Base-by-base conservation (phyloP, 169 alveolate genomes). In the Hepatocystis sp. region DNA sequence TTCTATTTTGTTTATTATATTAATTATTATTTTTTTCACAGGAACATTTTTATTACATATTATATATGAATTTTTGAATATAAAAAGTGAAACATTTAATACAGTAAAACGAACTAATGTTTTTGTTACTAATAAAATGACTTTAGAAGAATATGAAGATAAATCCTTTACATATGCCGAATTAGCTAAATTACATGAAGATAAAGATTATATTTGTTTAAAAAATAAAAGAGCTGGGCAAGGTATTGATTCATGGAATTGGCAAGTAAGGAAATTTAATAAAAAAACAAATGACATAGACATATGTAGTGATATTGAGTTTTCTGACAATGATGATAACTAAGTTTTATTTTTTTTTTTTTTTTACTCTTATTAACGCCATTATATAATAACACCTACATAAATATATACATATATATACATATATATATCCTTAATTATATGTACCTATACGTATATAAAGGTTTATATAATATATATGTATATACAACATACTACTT, bases 191-290 rank as follows among this genome's bases (percentile, higher is more conserved):
- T 85, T 92, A 11, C 68, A 64, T 56, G 67, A 65, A 34, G 85
- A 88, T 40, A 84, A 88, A 28, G 95, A 92, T 67, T 92, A 85
- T 66, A 68, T 58, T 27, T 47, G 92, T 71, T 84, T 92, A 53
- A 92, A 92, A 67, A 86, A 85, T 23, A 84, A 85, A 55, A 84
- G 95, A 19, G 78, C 85, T 34, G 88, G 90, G 8, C 89, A 86
- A 63, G 95, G 95, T 1, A 89, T 91, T 32, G 95, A 88, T 25
- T 92, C 93, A 28, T 92, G 95, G 95, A 92, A 92, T 52, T 92
- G 95, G 95, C 95, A 92, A 65, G 64, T 85, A 34, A 66, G 95
- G 40, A 88, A 85, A 58, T 19, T 86, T 2, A 44, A 86, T 44
- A 63, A 78, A 13, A 84, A 28, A 40, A 55, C 60, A 3, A 28